Evolutionary conservation across 2,329 filamentous ascomycete genomes (phyloP).

Genomic region (Epichloe gansuensis): DNA sequence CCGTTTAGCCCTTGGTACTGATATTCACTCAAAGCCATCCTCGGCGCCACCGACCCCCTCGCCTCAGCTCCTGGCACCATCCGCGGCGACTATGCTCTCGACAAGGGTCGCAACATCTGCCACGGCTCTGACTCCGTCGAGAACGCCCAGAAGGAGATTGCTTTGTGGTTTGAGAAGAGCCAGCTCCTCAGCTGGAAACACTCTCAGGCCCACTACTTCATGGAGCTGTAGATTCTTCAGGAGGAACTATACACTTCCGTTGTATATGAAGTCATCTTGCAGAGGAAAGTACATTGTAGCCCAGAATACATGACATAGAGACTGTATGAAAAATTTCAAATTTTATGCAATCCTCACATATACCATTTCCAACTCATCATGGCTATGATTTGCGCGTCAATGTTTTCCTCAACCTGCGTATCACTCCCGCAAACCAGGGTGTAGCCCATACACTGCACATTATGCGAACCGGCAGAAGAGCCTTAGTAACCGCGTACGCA

Average conservation of each 20-base stretch:
- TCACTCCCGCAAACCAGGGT: slow-evolving; percentile 72
- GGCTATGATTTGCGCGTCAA: slow-evolving; percentile 17
- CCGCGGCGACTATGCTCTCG: slow-evolving; percentile 82
- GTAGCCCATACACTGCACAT: slow-evolving; percentile 74
- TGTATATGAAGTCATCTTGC: not conserved
- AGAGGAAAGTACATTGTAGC: not conserved
- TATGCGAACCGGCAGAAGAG: slow-evolving; percentile 64
- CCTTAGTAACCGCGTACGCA: slow-evolving; percentile 84
- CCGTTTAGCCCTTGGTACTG: slow-evolving; percentile 3
- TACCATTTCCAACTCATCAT: slow-evolving; percentile 2
- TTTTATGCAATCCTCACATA: not conserved
- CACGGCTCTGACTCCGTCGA: slow-evolving; percentile 98
- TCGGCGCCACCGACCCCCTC: slow-evolving; percentile 98
- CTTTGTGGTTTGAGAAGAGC: slow-evolving; percentile 88
- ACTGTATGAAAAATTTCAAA: not conserved
- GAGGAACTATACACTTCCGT: not conserved
- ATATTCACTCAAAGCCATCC: slow-evolving; percentile 46
- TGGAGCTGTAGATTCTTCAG: slow-evolving; percentile 59
- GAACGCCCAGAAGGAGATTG: slow-evolving; percentile 99
- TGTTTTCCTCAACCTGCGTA: slow-evolving; percentile 30
- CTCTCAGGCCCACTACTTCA: slow-evolving; percentile 84
- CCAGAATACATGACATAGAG: not conserved
- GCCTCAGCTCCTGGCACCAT: slow-evolving; percentile 94
- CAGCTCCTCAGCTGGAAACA: slow-evolving; percentile 80
- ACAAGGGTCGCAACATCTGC: slow-evolving; percentile 90